Conservation (phyloP, 805 yeast genomes). For the Ascoidea asiatica region DNA sequence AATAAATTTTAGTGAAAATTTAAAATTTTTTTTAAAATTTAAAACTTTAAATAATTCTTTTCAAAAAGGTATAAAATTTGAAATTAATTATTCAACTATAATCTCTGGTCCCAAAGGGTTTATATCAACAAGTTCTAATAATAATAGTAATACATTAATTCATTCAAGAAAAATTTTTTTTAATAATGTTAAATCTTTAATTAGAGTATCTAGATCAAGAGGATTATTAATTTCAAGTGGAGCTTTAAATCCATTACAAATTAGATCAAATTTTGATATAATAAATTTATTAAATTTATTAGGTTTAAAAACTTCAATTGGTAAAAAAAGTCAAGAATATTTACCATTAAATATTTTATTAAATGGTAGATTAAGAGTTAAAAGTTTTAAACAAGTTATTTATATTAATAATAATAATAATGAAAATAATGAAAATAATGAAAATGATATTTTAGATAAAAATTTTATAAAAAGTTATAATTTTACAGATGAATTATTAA, state of each 20-base stretch:
- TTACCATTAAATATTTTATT: conserved; percentile 52
- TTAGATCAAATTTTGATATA: conserved; percentile 60
- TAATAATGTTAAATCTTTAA: conserved; percentile 56
- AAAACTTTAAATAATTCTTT: conserved; percentile 75
- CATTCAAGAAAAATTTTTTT: conserved; percentile 49
- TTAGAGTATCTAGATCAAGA: conserved; percentile 68
- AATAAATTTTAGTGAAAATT: conserved; percentile 45
- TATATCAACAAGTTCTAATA: conserved; percentile 10
- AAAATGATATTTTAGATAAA: neutral
- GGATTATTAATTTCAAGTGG: conserved; percentile 78
- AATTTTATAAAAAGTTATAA: neutral
- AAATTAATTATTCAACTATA: conserved; percentile 53
- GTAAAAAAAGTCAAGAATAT: conserved; percentile 43
- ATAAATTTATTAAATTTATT: conserved; percentile 49
- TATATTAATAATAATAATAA: conserved; percentile 29
- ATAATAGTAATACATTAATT: conserved; percentile 14
- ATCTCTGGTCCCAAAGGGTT: conserved; percentile 18
- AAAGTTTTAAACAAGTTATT: conserved; percentile 68
- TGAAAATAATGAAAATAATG: neutral
- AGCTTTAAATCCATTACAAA: conserved; percentile 37
- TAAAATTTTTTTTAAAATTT: conserved; percentile 72
- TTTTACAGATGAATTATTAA: no score
- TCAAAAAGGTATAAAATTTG: conserved; percentile 72
- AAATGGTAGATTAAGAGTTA: conserved; percentile 60
- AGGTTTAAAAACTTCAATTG: conserved; percentile 55